These are phyloP conservation scores for Emergomyces orientalis DNA, from an alignment of 2,329 filamentous ascomycete species.

Conservation along the genomic window DNA sequence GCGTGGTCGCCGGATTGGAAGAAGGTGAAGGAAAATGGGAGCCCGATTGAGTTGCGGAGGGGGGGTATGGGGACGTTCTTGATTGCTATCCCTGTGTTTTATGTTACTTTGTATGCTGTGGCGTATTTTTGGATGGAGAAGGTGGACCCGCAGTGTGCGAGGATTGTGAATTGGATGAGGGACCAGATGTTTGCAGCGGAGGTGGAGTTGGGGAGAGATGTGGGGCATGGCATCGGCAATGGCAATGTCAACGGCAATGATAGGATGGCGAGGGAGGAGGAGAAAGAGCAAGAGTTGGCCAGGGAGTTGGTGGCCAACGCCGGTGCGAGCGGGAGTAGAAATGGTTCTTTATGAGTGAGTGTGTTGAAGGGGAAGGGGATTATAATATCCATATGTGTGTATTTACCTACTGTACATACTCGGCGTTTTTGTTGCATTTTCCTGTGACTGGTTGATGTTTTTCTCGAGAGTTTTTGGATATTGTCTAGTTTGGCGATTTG, in stretches of 20 bases:
- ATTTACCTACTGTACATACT: not conserved
- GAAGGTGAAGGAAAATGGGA: conserved; percentile 9
- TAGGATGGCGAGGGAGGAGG: not conserved
- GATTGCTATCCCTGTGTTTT: conserved; percentile 13
- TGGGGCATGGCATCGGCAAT: not conserved
- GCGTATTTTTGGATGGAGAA: conserved; percentile 13
- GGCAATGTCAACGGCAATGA: not conserved
- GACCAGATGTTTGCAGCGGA: conserved; percentile 11
- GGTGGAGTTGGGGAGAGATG: conserved; percentile 2
- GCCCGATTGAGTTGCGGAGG: conserved; percentile 4
- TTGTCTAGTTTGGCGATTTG: too few species aligned
- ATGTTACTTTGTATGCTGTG: conserved; percentile 11
- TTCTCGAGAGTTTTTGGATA: too few species aligned
- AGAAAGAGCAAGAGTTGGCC: conserved; percentile 1
- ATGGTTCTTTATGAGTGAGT: too few species aligned
- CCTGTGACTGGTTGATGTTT: not conserved
- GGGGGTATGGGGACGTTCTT: conserved; percentile 5
- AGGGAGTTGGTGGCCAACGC: not conserved
- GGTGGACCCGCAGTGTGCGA: conserved; percentile 13
- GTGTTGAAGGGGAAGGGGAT: too few species aligned
- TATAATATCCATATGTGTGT: not conserved
- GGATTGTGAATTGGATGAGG: conserved; percentile 9
- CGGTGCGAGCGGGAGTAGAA: not conserved
- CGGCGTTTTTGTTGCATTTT: not conserved
- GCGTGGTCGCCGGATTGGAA: not conserved